Conservation (phyloP, 768 basidiomycete genomes). For the Glaciozyma martinii region DNA sequence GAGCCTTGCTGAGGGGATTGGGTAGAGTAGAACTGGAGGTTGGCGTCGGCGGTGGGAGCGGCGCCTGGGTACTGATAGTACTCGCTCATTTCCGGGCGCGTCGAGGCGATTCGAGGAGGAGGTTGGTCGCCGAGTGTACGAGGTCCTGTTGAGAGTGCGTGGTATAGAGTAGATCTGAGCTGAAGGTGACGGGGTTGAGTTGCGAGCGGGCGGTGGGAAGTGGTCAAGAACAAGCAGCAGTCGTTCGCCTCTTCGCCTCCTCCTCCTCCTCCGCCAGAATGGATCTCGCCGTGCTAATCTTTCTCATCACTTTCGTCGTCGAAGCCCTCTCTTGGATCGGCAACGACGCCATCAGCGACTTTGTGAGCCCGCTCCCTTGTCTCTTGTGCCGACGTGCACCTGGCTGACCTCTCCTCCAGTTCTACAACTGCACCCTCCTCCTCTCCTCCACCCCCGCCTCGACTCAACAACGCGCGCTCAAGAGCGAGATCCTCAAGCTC, state of each 20-base stretch:
- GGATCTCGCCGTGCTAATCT: slow-evolving; percentile 14
- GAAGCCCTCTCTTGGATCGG: slow-evolving; percentile 20
- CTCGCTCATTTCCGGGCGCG: neutral
- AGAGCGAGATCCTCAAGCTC: slow-evolving; percentile 64
- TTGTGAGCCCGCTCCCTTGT: slow-evolving; percentile 5
- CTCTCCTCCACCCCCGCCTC: slow-evolving; percentile 51
- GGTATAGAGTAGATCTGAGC: no score
- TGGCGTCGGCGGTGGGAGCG: slow-evolving; percentile 1
- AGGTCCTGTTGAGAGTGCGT: no score
- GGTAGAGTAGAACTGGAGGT: slow-evolving; percentile 32
- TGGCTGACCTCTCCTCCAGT: neutral
- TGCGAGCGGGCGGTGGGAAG: no score
- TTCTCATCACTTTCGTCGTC: slow-evolving; percentile 11
- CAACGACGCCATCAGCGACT: slow-evolving; percentile 13
- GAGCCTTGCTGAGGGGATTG: slow-evolving; percentile 4
- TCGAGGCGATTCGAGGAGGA: no score
- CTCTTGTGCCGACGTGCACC: neutral
- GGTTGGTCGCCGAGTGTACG: no score
- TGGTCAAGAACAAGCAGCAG: neutral
- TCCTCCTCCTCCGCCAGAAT: neutral
- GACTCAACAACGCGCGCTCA: slow-evolving; percentile 59
- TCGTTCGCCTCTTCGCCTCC: neutral
- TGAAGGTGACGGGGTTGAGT: no score
- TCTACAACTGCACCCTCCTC: neutral
- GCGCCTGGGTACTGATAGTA: neutral